Evolutionary conservation across 2,329 filamentous ascomycete species (phyloP).

Genomic region (Colletotrichum incanum): DNA sequence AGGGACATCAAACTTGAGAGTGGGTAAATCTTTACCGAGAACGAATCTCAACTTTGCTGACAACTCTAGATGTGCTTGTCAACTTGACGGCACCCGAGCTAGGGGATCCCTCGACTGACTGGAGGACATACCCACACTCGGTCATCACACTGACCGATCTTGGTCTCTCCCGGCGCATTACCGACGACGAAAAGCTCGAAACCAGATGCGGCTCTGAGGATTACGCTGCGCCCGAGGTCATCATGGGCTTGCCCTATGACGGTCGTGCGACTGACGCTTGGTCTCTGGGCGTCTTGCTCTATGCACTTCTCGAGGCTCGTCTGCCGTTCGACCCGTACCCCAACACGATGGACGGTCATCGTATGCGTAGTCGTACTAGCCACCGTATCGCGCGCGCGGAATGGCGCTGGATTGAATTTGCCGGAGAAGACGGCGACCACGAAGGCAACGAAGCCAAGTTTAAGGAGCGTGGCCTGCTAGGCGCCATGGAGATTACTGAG

Average conservation of each 20-base stretch:
- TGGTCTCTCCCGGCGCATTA: conserved; percentile 88
- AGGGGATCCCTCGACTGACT: conserved; percentile 75
- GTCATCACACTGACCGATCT: conserved; percentile 93
- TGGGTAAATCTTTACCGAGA: conserved; percentile 62
- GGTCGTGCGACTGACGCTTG: conserved; percentile 93
- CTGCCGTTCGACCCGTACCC: conserved; percentile 94
- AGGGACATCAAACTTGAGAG: conserved; percentile 97
- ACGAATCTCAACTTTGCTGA: conserved; percentile 21
- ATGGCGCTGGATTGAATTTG: conserved; percentile 94
- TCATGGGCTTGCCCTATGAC: conserved; percentile 95
- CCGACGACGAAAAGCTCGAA: conserved; percentile 89
- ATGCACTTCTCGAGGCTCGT: conserved; percentile 92
- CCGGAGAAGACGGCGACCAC: conserved; percentile 88
- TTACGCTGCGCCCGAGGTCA: conserved; percentile 95
- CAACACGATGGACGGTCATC: conserved; percentile 81
- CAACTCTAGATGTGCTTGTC: conserved; percentile 83
- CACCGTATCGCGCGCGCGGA: conserved; percentile 97
- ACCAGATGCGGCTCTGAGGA: conserved; percentile 97
- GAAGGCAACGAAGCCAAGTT: conserved; percentile 76
- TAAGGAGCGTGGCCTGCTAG: conserved; percentile 76
- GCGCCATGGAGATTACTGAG: conserved; percentile 87
- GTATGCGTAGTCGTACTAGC: conserved; percentile 85
- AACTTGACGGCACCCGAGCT: conserved; percentile 82
- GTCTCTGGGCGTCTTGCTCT: conserved; percentile 94
- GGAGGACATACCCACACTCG: conserved; percentile 83